Base-by-base conservation (phyloP, 768 basidiomycete genomes). In the Amanita jacksonii region DNA sequence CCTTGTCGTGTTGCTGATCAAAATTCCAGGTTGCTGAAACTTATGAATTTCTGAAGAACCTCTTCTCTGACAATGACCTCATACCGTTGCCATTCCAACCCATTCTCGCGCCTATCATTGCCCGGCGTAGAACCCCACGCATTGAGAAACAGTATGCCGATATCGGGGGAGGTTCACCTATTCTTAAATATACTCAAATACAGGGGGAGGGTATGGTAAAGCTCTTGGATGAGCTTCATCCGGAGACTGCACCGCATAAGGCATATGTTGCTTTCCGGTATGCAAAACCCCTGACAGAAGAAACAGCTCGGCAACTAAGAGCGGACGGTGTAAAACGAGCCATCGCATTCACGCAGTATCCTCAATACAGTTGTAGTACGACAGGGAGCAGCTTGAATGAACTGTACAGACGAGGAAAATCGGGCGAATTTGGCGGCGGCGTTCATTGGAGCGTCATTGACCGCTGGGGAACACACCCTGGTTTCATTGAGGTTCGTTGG, bases 371-470 rank as follows among this genome's bases (percentile, higher is more conserved):
- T 56, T 99, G 96, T 63, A 93, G 89, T 49, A 99, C 96, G 8
- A 98, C 96, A 0, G 96, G 96, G 40, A 96, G 92, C 65, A 93
- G 89, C 60, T 58, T 99, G 57, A 99, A 98, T 56, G 96, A 99
- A 60, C 65, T 99, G 20, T 93, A 76, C 55, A 68, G 84, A 58
- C 66, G 63, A 54, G 76, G 77, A 41, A 76, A 70, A 54, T 64
- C 68, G 28, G 82, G 81, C 22, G 81, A 76, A 42, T 63, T 70
- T 51, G 82, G 73, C 39, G 38, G 28, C 8, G 69, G 65, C 52
- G 73, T 99, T 18, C 76, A 90, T 55, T 99, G 96, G 96, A 94
- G 88, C 58, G 92, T 98, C 5, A 85, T 99, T 57, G 96, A 99
- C 65, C 77, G 96, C 20, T 99, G 96, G 96, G 92, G 91, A 7